phyloP scores from a whole-genome alignment of 306 rosid species.

The Vigna trinervia region DNA sequence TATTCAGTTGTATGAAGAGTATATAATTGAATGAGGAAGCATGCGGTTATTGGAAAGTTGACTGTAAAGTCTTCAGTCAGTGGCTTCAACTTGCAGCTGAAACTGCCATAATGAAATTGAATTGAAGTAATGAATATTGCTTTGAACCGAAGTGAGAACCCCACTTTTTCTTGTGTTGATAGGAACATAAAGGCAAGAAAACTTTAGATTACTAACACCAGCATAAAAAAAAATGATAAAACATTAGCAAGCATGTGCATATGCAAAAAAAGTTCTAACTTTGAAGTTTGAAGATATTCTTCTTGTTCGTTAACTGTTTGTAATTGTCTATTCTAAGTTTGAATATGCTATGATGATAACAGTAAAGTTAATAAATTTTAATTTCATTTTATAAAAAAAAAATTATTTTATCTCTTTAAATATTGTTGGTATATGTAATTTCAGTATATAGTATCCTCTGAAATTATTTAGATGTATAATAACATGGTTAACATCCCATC shows the following conservation, averaged over 20 bases:
- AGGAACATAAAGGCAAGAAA: conserved; percentile 33
- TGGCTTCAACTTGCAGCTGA: conserved; percentile 48
- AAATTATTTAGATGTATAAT: no score
- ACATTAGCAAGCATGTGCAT: neutral
- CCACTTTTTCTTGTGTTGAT: conserved; percentile 32
- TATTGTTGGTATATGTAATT: no score
- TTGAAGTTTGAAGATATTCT: neutral
- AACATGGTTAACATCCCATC: no score
- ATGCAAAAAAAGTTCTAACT: neutral
- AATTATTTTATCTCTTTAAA: no score
- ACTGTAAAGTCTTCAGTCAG: conserved; percentile 27
- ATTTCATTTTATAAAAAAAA: no score
- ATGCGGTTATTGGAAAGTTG: conserved; percentile 42
- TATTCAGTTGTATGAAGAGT: neutral
- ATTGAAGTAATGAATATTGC: conserved; percentile 48
- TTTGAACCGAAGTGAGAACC: conserved; percentile 43
- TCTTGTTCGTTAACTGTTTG: neutral
- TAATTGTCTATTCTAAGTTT: neutral
- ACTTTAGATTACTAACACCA: conserved; percentile 20
- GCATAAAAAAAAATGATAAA: neutral
- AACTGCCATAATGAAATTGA: conserved; percentile 48
- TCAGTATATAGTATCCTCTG: no score
- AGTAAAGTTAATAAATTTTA: no score
- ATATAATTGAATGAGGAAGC: conserved; percentile 27
- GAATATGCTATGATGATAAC: no score